Conservation (phyloP, 2,329 filamentous ascomycete genomes). For the Shiraia bambusicola region DNA sequence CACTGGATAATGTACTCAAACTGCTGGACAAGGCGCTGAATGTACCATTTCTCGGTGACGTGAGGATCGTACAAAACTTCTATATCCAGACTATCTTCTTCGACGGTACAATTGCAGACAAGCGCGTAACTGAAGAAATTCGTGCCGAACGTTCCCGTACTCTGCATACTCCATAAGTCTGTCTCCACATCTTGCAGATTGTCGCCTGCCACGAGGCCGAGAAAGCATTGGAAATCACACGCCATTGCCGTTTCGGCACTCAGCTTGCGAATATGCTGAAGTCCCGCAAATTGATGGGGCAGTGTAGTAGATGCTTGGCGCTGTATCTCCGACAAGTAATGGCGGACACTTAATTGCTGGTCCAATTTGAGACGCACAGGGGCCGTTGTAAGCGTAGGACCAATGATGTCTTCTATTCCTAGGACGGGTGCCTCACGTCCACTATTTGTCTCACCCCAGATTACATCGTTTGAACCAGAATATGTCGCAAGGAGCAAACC, state of each 20-base stretch:
- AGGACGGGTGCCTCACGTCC: constrained; percentile 39
- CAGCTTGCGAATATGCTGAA: constrained; percentile 49
- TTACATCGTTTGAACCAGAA: constrained; percentile 50
- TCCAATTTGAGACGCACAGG: constrained; percentile 47
- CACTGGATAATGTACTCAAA: constrained; percentile 31
- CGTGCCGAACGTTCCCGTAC: constrained; percentile 35
- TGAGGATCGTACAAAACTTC: constrained; percentile 35
- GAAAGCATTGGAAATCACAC: constrained; percentile 51
- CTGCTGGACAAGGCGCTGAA: constrained; percentile 29
- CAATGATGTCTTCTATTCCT: constrained; percentile 44
- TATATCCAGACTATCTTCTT: constrained; percentile 20
- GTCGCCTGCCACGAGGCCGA: constrained; percentile 45
- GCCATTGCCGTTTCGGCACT: constrained; percentile 44
- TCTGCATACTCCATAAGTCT: constrained; percentile 35
- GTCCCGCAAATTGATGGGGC: constrained; percentile 44
- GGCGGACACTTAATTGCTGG: constrained; percentile 22
- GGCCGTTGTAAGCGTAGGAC: constrained; percentile 46
- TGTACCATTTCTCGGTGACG: constrained; percentile 32
- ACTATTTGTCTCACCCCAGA: constrained; percentile 49
- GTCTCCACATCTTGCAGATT: constrained; percentile 31
- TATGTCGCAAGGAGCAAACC: constrained; percentile 50
- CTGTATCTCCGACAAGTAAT: constrained; percentile 35
- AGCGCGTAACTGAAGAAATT: constrained; percentile 43
- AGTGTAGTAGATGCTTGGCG: constrained; percentile 28
- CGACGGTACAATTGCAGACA: constrained; percentile 35